A percentile compares a stretch with the other conserved stretches of the same genome.
Conservation (phyloP, 1,284 basidiomycete genomes). For the Papiliotrema flavescens region DNA sequence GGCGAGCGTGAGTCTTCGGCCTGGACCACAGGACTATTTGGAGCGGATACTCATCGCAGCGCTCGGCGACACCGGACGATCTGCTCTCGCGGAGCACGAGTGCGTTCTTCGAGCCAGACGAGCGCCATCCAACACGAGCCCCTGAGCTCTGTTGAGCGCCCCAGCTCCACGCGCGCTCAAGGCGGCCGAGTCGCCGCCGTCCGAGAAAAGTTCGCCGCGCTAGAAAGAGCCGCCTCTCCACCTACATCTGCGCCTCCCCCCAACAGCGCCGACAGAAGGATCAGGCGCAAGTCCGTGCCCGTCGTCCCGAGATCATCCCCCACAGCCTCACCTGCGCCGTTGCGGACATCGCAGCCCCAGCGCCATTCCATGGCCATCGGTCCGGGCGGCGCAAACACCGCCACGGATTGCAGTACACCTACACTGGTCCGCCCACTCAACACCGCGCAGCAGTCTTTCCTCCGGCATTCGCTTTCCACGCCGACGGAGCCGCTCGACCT, state of each 20-base stretch:
- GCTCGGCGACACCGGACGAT: background rate
- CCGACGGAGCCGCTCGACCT: background rate
- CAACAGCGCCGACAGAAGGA: background rate
- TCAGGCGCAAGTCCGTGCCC: background rate
- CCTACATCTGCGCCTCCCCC: no score
- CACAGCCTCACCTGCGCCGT: background rate
- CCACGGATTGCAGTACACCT: background rate
- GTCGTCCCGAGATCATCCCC: background rate
- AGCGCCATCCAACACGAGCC: no score
- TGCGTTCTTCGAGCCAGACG: no score
- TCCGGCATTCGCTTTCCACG: background rate
- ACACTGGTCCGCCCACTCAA: background rate
- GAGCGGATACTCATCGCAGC: background rate
- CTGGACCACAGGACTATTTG: no score
- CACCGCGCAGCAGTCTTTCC: background rate
- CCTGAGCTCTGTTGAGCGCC: no score
- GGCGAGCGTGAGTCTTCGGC: background rate
- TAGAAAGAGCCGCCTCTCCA: background rate
- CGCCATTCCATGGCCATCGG: background rate
- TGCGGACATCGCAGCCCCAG: background rate
- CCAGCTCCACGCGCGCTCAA: background rate
- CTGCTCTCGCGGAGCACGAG: background rate
- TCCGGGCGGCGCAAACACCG: background rate
- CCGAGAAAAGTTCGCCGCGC: background rate
- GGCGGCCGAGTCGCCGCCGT: constrained; percentile 6